Conservation (phyloP, 129 eudicot genomes). For the Dittrichia graveolens region DNA sequence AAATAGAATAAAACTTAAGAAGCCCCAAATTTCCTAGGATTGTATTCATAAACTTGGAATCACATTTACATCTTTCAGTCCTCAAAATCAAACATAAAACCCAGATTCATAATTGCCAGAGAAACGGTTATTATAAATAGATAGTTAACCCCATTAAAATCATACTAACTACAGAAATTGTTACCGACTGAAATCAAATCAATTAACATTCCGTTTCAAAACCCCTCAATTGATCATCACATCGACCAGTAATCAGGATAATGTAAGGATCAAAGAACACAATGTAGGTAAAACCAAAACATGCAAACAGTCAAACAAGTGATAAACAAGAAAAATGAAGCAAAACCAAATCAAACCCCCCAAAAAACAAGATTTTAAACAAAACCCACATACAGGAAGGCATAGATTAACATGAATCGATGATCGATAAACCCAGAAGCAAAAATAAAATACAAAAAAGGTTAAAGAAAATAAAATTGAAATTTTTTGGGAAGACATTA, state of each 20-base stretch:
- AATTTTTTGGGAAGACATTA: conserved; percentile 18
- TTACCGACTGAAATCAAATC: neutral
- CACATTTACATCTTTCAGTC: neutral
- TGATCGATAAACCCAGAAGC: conserved; percentile 18
- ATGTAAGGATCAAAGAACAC: conserved; percentile 10
- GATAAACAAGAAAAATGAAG: conserved; percentile 1
- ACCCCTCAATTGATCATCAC: conserved; percentile 10
- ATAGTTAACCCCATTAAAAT: neutral
- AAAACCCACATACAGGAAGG: conserved; percentile 22
- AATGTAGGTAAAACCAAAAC: conserved; percentile 31
- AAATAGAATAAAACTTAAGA: conserved; percentile 9
- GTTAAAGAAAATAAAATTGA: conserved; percentile 3
- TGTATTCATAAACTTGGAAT: conserved; percentile 23
- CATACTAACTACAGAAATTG: conserved; percentile 8
- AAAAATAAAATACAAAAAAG: neutral
- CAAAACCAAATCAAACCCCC: conserved; percentile 24
- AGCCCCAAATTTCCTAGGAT: conserved; percentile 22
- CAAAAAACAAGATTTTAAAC: conserved; percentile 3
- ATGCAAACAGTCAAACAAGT: conserved; percentile 38
- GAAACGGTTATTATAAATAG: neutral
- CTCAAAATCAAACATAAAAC: conserved; percentile 14
- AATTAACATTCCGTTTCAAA: conserved; percentile 21
- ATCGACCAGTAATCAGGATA: conserved; percentile 19
- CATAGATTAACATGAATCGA: neutral
- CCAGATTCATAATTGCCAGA: conserved; percentile 15